Base-by-base conservation (phyloP, 2,329 filamentous ascomycete species). In the Stagonosporopsis chrysanthemi region DNA sequence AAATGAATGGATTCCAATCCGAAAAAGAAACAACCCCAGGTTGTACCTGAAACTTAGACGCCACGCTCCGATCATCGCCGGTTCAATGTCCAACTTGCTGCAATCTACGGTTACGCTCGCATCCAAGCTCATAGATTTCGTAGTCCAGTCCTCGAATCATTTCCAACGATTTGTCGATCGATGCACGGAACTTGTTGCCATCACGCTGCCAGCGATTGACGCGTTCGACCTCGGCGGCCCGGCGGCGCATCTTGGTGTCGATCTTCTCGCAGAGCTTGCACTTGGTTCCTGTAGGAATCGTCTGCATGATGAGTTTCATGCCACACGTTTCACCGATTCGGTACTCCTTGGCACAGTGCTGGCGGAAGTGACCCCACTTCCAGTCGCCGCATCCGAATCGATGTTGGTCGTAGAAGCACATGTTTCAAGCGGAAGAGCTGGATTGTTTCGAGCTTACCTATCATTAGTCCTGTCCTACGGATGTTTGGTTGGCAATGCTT, bases 371-470 rank as follows among this genome's bases (percentile, higher is more conserved):
- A 65, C 91, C 90, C 93, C 93, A 98, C 78, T 92, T 92, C 89
- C 90, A 97, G 84, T 92, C 94, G 72, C 90, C 90, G 80, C 94
- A 98, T 56, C 78, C 78, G 85, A 90, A 97, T 68, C 87, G 85
- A 77, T 89, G 92, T 79, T 94, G 90, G 72, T 97, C 92, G 83
- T 93, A 98, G 83, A 95, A 97, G 82, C 94, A 97, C 94, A 98
- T 97, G 74, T 76, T 72, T 74, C 66, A 73, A 65, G 62, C 61
- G 53, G 63, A 62, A 71, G 70, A 72, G 69, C 60, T 62, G 64
- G 70, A 57, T 44, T 65, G 61, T 58, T 66, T 72, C 58, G 62
- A 61, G 60, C 66, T 64, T 56, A 56, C 54, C 57, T 58, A 62
- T 64, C 59, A 62, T 77, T 65, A 76, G 72, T 55, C 57, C 60